Percentiles rank a stretch among this genome's conserved stretches.
phyloP scores from a whole-genome alignment of 1,284 basidiomycete species.

The Ceratobasidium sp. region DNA sequence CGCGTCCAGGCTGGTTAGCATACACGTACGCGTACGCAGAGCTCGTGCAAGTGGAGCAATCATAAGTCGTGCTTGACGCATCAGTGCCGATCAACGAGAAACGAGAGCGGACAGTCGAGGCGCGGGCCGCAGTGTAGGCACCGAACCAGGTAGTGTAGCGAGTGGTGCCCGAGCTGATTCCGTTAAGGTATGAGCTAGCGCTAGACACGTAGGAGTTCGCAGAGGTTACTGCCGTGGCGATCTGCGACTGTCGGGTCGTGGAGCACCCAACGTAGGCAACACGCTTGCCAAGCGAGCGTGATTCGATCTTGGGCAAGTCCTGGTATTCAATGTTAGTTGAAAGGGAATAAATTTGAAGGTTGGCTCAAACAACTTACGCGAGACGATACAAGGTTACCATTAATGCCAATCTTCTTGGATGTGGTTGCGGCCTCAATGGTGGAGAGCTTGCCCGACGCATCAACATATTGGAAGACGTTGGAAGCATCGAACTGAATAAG shows the following conservation, averaged over 20 bases:
- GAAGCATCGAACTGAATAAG: constrained; percentile 30
- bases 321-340: neutral
- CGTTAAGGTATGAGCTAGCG: constrained; percentile 19
- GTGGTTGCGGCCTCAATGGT: constrained; percentile 35
- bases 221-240: constrained; percentile 36
- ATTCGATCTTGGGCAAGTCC: constrained; percentile 33
- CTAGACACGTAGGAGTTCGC: constrained; percentile 36
- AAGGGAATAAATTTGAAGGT: neutral
- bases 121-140: constrained; percentile 17
- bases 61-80: constrained; percentile 38
- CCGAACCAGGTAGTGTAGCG: constrained; percentile 48
- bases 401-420: constrained; percentile 28
- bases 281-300: constrained; percentile 43
- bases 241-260: constrained; percentile 23
- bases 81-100: constrained; percentile 36
- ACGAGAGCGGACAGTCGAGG: constrained; percentile 34
- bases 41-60: constrained; percentile 45
- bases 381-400: constrained; percentile 32
- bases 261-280: constrained; percentile 35
- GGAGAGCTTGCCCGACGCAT: constrained; percentile 33
- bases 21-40: constrained; percentile 45
- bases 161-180: constrained; percentile 21
- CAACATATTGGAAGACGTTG: constrained; percentile 43
- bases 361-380: constrained; percentile 28
- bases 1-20: constrained; percentile 32